These are phyloP conservation scores for Phaeoacremonium minimum DNA, from an alignment of 2,329 filamentous ascomycete species.

Conservation along the genomic window DNA sequence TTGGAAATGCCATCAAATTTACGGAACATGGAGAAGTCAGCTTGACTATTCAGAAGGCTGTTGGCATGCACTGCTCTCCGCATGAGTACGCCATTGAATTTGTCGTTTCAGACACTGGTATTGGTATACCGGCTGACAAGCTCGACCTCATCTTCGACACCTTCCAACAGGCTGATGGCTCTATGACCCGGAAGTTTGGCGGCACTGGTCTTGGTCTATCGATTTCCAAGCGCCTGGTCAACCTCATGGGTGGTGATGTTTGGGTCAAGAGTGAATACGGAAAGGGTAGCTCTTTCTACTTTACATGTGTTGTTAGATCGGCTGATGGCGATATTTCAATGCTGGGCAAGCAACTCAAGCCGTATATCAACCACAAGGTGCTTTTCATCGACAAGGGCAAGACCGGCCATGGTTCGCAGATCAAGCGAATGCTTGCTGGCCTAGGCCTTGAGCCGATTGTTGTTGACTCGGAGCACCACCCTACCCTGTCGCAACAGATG, in stretches of 20 bases:
- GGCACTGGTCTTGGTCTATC: constrained; percentile 91
- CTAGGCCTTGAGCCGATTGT: constrained; percentile 80
- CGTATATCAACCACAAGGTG: constrained; percentile 90
- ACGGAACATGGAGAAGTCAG: constrained; percentile 96
- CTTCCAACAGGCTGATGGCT: constrained; percentile 97
- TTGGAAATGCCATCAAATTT: constrained; percentile 98
- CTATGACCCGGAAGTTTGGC: constrained; percentile 92
- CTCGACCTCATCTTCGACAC: constrained; percentile 97
- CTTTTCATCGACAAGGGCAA: constrained; percentile 91
- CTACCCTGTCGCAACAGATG: constrained; percentile 46
- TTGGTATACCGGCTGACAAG: constrained; percentile 93
- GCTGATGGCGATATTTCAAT: constrained; percentile 73
- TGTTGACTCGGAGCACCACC: constrained; percentile 73
- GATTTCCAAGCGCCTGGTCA: constrained; percentile 92
- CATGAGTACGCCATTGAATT: constrained; percentile 94
- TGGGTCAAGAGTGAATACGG: constrained; percentile 94
- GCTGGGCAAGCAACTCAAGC: constrained; percentile 78
- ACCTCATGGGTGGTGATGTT: constrained; percentile 92
- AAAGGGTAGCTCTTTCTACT: constrained; percentile 91
- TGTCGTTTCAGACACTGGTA: constrained; percentile 91
- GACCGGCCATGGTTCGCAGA: constrained; percentile 71
- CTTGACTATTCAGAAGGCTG: constrained; percentile 75
- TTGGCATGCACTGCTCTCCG: constrained; percentile 58
- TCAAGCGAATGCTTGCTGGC: constrained; percentile 71
- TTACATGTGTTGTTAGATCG: constrained; percentile 86